phyloP scores from a whole-genome alignment of 177 flowering plant species.

The Vitis hybrid region DNA sequence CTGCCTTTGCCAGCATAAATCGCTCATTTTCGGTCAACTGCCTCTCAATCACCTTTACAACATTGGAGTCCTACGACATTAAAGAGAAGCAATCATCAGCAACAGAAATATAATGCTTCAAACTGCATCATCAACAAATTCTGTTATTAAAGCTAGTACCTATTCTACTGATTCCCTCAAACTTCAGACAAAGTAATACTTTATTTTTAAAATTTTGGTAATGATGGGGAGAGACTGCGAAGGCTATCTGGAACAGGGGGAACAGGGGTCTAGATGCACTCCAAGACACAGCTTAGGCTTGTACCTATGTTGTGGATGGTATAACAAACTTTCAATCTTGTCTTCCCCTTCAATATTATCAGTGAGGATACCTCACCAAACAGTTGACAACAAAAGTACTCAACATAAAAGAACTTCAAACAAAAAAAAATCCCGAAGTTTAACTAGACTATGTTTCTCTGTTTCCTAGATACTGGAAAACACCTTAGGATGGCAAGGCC shows the following conservation, averaged over 20 bases:
- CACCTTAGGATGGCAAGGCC: not conserved
- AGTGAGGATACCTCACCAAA: not conserved
- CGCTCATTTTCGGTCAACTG: conserved; percentile 84
- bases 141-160: not conserved
- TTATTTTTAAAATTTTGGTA: not conserved
- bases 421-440: too few species aligned
- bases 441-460: too few species aligned
- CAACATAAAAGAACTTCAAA: not conserved
- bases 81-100: conserved; percentile 4
- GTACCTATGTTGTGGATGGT: too few species aligned
- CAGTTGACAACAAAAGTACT: not conserved
- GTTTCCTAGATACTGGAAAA: too few species aligned
- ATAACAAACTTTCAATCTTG: too few species aligned
- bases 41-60: conserved; percentile 88
- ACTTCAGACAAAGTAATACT: not conserved
- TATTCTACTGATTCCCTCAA: not conserved
- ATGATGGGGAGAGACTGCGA: not conserved
- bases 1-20: conserved; percentile 89
- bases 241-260: not conserved
- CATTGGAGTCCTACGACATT: conserved; percentile 61
- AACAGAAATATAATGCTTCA: not conserved
- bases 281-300: too few species aligned
- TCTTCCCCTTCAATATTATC: too few species aligned
- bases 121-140: not conserved
- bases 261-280: not conserved